Conservation (phyloP, 495 filamentous ascomycete species). For the Penicillium antarcticum region DNA sequence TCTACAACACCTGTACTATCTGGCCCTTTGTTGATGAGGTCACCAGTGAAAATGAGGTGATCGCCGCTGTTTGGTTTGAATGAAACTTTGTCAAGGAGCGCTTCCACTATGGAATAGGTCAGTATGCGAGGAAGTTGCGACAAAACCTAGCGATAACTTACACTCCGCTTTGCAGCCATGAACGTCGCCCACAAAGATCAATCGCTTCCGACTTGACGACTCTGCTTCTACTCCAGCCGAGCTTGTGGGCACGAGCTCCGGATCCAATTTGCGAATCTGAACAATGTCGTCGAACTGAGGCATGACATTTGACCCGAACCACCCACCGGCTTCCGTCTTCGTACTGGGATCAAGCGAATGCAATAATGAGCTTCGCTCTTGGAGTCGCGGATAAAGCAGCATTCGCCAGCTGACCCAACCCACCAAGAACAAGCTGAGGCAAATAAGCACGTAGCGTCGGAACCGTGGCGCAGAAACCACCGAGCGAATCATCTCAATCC, state of each 20-base stretch:
- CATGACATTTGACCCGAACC: conserved; percentile 48
- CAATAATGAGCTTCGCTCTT: conserved; percentile 35
- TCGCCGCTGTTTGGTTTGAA: conserved; percentile 60
- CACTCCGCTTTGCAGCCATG: conserved; percentile 74
- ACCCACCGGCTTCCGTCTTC: conserved; percentile 31
- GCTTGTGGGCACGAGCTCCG: conserved; percentile 27
- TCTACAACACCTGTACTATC: conserved; percentile 77
- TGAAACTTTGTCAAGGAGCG: conserved; percentile 62
- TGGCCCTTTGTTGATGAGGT: conserved; percentile 86
- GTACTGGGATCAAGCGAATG: conserved; percentile 34
- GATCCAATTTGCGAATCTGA: conserved; percentile 41
- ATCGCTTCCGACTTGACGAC: conserved; percentile 32
- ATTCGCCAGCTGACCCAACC: conserved; percentile 39
- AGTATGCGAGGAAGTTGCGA: not conserved
- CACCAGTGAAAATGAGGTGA: conserved; percentile 79
- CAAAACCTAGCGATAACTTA: conserved; percentile 30
- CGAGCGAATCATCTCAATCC: conserved; percentile 28
- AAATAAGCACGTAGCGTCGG: conserved; percentile 45
- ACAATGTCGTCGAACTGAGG: conserved; percentile 48
- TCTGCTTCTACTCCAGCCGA: conserved; percentile 3
- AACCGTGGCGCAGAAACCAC: conserved; percentile 44
- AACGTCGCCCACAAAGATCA: conserved; percentile 85
- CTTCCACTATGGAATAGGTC: conserved; percentile 43
- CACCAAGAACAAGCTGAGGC: conserved; percentile 34
- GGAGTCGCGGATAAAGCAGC: conserved; percentile 36